phyloP scores from a whole-genome alignment of 345 rosid genomes.

The Erysimum cheiranthoides region DNA sequence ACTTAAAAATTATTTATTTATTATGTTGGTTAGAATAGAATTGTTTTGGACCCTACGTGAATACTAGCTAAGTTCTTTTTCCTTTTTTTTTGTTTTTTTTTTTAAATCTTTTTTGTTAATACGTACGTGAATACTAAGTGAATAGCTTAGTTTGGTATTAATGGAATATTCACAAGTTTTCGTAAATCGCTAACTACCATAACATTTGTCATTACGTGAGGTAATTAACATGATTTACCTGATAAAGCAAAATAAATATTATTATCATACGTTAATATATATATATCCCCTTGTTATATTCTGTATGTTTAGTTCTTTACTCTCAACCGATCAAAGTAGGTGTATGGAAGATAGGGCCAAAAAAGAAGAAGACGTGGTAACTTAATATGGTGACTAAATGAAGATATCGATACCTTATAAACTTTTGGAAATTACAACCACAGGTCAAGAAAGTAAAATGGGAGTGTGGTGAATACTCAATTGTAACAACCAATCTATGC shows the following conservation, averaged over 20 bases:
- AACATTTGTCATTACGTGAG: conserved; percentile 22
- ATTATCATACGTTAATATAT: background rate
- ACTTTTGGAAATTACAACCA: background rate
- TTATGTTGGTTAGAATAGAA: background rate
- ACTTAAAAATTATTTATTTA: background rate
- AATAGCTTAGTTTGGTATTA: conserved; percentile 25
- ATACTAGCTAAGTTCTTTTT: background rate
- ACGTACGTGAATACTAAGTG: conserved; percentile 17
- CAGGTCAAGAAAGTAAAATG: conserved; percentile 10
- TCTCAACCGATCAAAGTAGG: conserved; percentile 21
- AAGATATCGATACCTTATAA: conserved; percentile 8
- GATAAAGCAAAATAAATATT: background rate
- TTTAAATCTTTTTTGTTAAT: background rate
- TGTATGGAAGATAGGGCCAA: conserved; percentile 4
- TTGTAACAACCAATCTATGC: conserved; percentile 30
- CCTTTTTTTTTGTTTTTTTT: no score
- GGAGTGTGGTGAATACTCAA: conserved; percentile 2
- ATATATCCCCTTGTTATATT: background rate
- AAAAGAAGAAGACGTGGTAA: conserved; percentile 9
- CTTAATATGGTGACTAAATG: background rate
- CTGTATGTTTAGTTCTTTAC: background rate
- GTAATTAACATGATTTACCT: conserved; percentile 9
- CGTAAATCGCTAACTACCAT: background rate
- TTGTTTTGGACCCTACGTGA: conserved; percentile 5
- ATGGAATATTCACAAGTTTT: conserved; percentile 32